Evolutionary conservation across 2,329 filamentous ascomycete genomes (phyloP), one percentile per base, ranked within the genome.

Genomic region (Colletotrichum sp.): DNA sequence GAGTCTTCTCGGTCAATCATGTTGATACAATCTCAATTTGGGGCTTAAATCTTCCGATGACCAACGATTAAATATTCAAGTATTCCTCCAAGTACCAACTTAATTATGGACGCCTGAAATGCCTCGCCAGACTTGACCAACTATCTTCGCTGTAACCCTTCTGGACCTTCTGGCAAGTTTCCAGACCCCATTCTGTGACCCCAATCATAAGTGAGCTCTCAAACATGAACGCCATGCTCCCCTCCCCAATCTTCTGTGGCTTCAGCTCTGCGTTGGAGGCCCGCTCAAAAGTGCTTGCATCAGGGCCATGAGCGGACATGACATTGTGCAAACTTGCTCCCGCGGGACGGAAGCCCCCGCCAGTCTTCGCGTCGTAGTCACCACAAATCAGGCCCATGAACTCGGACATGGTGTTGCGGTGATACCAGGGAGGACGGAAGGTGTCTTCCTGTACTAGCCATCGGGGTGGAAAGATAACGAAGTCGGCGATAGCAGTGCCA

Each of bases 71-170:
- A 21, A 28, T 58, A 6, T 8, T 10, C 4, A 26, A 57, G n/a
- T 6, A 57, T n/a, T 4, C 10, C 43, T 52, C 43, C 6, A 32
- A 66, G 8, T 21, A 48, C 4, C 3, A 12, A 7, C 16, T 61
- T 21, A 52, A 52, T 28, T 71, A 32, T 5, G 68, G 72, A 24
- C 63, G 52, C 38, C 55, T 65, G 18, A 75, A 76, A 28, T 76
- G 67, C 88, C 48, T 63, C n/a, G 57, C 38, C 24, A 73, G 30
- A 13, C 64, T 60, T 16, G 60, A 34, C 92, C 92, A 94, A 80
- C 91, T 92, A 83, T 93, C 91, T 13, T 88, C 88, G 82, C 92
- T 93, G 79, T 94, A 94, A 69, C 89, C 88, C 72, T 89, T 86
- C 82, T 82, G 80, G 3, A 80, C 75, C 73, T 82, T 81, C 24